Evolutionary conservation across 345 rosid genomes (phyloP).

Genomic region (Eutrema yunnanense): DNA sequence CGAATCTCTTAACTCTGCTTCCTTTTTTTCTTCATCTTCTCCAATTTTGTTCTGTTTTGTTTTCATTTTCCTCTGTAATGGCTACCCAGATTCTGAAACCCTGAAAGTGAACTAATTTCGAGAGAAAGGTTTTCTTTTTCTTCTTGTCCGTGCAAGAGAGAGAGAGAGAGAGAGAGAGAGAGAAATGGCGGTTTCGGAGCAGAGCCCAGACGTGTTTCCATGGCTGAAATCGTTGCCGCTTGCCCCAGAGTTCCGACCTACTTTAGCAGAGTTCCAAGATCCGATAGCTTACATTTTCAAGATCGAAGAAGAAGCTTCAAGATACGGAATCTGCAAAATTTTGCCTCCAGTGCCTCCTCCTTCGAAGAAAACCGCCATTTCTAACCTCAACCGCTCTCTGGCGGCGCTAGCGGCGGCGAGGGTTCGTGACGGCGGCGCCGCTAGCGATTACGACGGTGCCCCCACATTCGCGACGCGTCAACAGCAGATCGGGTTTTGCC

Average conservation of each 20-base stretch:
- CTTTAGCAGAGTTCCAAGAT: slow-evolving; percentile 89
- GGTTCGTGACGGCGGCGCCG: slow-evolving; percentile 19
- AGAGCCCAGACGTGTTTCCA: slow-evolving; percentile 56
- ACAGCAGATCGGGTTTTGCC: slow-evolving; percentile 99
- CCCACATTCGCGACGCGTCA: slow-evolving; percentile 97
- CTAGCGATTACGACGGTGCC: slow-evolving; percentile 33
- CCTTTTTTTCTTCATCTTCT: neutral
- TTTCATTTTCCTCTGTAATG: slow-evolving; percentile 24
- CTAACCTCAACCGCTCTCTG: slow-evolving; percentile 74
- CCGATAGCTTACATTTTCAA: slow-evolving; percentile 97
- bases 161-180: neutral
- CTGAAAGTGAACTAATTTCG: neutral
- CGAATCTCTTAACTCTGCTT: slow-evolving; percentile 28
- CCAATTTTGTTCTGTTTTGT: neutral
- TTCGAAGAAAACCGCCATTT: slow-evolving; percentile 60
- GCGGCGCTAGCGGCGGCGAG: slow-evolving; percentile 44
- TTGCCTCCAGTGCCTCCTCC: slow-evolving; percentile 73
- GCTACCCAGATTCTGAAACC: slow-evolving; percentile 7
- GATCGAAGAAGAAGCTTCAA: slow-evolving; percentile 90
- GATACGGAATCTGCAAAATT: slow-evolving; percentile 94
- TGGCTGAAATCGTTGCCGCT: slow-evolving; percentile 87
- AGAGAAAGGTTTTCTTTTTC: neutral
- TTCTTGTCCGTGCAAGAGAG: neutral
- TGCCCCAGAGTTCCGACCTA: slow-evolving; percentile 92
- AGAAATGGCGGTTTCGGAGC: slow-evolving; percentile 47